A percentile compares a stretch with the other conserved stretches of the same genome.
These are phyloP conservation scores for Skeletonema marinoi DNA, from an alignment of 108 stramenopile genomes.

Conservation along the genomic window DNA sequence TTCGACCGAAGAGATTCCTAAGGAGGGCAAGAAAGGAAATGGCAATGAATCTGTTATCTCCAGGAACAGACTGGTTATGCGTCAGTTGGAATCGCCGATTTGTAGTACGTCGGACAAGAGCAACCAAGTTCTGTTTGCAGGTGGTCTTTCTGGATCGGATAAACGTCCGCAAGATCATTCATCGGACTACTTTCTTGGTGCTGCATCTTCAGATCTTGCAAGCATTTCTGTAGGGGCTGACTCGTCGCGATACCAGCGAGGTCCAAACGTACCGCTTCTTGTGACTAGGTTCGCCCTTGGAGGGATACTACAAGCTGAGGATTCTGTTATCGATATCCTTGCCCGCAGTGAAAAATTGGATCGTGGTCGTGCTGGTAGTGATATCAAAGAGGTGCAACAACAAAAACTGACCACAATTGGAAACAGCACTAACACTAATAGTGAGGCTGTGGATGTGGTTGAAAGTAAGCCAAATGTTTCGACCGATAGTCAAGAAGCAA, in stretches of 20 bases:
- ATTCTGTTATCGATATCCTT: constrained; percentile 45
- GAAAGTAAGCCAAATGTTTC: constrained; percentile 1
- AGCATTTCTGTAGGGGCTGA: constrained; percentile 77
- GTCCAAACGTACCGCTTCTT: constrained; percentile 78
- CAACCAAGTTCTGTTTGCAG: constrained; percentile 26
- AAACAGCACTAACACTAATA: constrained; percentile 4
- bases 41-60: not conserved
- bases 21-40: not conserved
- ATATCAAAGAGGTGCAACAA: not conserved
- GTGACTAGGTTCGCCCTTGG: constrained; percentile 71
- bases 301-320: constrained; percentile 73
- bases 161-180: constrained; percentile 73
- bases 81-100: not conserved
- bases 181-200: constrained; percentile 70
- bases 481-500: constrained; percentile 15
- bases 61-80: not conserved
- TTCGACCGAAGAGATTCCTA: not conserved
- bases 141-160: constrained; percentile 57
- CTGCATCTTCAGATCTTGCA: constrained; percentile 65
- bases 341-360: constrained; percentile 34
- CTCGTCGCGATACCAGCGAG: constrained; percentile 77
- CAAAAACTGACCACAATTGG: not conserved
- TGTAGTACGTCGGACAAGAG: not conserved
- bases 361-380: not conserved
- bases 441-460: constrained; percentile 6